Base-by-base conservation (phyloP, 495 filamentous ascomycete genomes). In the Hypoxylon cercidicola region DNA sequence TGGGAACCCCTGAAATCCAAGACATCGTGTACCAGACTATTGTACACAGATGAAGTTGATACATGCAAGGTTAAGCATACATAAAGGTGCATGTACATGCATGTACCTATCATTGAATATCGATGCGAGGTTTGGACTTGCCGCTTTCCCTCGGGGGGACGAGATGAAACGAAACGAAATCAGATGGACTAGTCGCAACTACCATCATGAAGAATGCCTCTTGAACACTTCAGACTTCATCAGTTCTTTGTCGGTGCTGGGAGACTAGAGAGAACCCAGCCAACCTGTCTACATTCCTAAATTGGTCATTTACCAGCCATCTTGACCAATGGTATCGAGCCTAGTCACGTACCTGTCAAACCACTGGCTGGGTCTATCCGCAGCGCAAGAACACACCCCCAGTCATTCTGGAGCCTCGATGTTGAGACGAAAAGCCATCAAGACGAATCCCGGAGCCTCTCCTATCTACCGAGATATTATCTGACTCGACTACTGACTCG, bases 251-350 rank as follows among this genome's bases (percentile, higher is more conserved):
- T 8, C 15, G 39, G 39, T n/a, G 34, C 34, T 37, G 34, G 34
- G 34, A 37, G 13, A 37, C 3, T n/a, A 6, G 13, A 19, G 19
- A 39, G 19, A n/a, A 37, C 58, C 64, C 64, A 53, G 64, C 53
- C 64, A 67, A 67, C 54, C 25, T 55, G 30, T 21, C 47, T 16
- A 54, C 64, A 68, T 68, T 68, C 64, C 64, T 61, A 53, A 62
- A 54, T 45, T 45, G 59, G 54, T 18, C 39, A 7, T 55, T 47
- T 51, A 62, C 64, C 64, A 68, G 64, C 58, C 64, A 62, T 68
- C 35, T 51, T 3, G 23, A 45, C 64, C 64, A 68, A 68, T 62
- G 64, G 48, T 23, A 32, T 58, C 20, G 51, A 45, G 44, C 35
- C 41, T 52, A 40, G 44, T 47, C 46, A 40, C n/a, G 49, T 40